Conservation (phyloP, 2,329 filamentous ascomycete species). For the Xylaria sp. region DNA sequence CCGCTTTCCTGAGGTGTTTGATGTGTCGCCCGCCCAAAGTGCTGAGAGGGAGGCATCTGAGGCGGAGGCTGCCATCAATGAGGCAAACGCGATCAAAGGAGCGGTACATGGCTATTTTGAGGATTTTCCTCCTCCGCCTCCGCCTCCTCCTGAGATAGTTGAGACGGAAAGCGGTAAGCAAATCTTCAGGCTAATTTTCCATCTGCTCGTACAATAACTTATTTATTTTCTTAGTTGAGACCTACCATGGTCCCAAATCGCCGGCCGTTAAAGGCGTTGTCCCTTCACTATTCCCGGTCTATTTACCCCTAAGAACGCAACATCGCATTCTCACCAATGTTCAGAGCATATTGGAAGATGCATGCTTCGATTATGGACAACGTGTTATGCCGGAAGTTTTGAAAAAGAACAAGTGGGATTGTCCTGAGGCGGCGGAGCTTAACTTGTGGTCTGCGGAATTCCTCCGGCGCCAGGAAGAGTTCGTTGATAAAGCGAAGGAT, state of each 20-base stretch:
- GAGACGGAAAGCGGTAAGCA: constrained; percentile 24
- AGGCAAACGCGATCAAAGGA: constrained; percentile 24
- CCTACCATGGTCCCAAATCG: constrained; percentile 6
- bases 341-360: constrained; percentile 24
- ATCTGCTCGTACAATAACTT: background rate
- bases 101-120: constrained; percentile 1
- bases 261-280: background rate
- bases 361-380: constrained; percentile 24
- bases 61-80: constrained; percentile 16
- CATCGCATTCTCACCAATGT: constrained; percentile 19
- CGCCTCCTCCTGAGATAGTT: background rate
- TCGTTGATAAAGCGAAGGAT: background rate
- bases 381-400: constrained; percentile 13
- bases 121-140: background rate
- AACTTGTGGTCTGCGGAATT: constrained; percentile 20
- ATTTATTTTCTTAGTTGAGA: constrained; percentile 11
- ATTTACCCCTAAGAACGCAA: constrained; percentile 18
- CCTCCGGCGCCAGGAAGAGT: background rate
- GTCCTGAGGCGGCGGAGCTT: constrained; percentile 22
- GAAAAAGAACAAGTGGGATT: constrained; percentile 17
- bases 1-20: constrained; percentile 22
- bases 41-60: constrained; percentile 24
- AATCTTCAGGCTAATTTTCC: background rate
- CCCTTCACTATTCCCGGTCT: constrained; percentile 23
- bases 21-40: constrained; percentile 15